Evolutionary conservation across 129 eudicot genomes (phyloP).

Genomic region (Artemisia tridentata): DNA sequence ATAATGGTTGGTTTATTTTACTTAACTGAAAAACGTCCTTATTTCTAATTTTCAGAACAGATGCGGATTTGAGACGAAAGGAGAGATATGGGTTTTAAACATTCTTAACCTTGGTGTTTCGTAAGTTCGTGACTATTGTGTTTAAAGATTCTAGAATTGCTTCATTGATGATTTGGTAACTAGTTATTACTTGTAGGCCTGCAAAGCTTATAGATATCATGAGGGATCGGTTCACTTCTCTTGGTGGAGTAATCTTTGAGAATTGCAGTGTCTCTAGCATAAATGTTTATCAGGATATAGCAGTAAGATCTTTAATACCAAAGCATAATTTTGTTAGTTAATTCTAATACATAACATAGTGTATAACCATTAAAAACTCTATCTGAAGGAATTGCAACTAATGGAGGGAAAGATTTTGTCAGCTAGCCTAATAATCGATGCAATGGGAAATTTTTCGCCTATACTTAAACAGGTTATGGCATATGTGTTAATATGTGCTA

Average conservation of each 20-base stretch:
- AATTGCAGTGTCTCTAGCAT: slow-evolving; percentile 68
- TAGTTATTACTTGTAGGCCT: slow-evolving; percentile 53
- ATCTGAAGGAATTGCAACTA: slow-evolving; percentile 62
- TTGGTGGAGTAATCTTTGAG: slow-evolving; percentile 85
- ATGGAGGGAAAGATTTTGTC: slow-evolving; percentile 63
- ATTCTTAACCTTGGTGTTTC: slow-evolving; percentile 96
- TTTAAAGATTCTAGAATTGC: neutral
- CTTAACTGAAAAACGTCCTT: slow-evolving; percentile 2
- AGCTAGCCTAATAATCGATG: slow-evolving; percentile 84
- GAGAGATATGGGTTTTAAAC: slow-evolving; percentile 92
- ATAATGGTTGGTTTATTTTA: neutral
- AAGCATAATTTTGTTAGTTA: slow-evolving; percentile 8
- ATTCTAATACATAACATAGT: neutral
- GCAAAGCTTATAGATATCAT: slow-evolving; percentile 72
- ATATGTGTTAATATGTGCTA: slow-evolving; percentile 11
- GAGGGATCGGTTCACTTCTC: slow-evolving; percentile 58
- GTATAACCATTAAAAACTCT: neutral
- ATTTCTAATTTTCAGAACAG: slow-evolving; percentile 61
- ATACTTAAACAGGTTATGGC: slow-evolving; percentile 76
- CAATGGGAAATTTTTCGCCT: slow-evolving; percentile 99
- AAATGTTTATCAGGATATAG: slow-evolving; percentile 65
- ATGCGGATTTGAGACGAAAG: slow-evolving; percentile 96
- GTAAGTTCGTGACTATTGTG: slow-evolving; percentile 40
- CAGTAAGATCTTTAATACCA: slow-evolving; percentile 52
- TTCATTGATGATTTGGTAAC: neutral